Evolutionary conservation across 75 land plant species (phyloP).

Genomic region (Chamaecyparis obtusa): DNA sequence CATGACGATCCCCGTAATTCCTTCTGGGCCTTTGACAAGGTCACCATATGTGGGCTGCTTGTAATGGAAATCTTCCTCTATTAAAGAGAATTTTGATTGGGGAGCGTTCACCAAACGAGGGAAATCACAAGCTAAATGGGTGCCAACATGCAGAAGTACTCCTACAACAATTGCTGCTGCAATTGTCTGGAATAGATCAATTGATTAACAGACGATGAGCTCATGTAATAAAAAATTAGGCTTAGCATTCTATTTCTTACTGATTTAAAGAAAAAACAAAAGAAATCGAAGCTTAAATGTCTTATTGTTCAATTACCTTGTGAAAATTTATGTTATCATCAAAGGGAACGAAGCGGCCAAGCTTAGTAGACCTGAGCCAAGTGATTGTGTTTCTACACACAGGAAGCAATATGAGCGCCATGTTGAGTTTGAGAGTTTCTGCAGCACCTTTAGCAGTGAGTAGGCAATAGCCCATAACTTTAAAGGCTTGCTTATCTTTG

Average conservation of each 20-base stretch:
- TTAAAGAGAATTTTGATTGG: conserved; percentile 25
- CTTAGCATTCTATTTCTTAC: neutral
- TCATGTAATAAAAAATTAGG: neutral
- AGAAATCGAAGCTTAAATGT: neutral
- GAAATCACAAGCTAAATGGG: conserved; percentile 80
- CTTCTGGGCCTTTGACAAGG: conserved; percentile 46
- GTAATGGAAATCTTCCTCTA: conserved; percentile 46
- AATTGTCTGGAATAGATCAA: conserved; percentile 3
- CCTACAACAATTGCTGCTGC: conserved; percentile 40
- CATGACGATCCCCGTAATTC: conserved; percentile 81
- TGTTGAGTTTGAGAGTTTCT: conserved; percentile 89
- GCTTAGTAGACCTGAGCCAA: conserved; percentile 63
- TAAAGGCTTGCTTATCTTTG: conserved; percentile 38
- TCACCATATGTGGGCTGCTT: conserved; percentile 59
- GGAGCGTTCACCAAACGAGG: conserved; percentile 45
- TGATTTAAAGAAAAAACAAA: neutral
- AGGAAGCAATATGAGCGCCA: conserved; percentile 89
- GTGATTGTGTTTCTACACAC: conserved; percentile 89
- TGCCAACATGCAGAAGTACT: conserved; percentile 59
- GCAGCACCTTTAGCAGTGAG: conserved; percentile 89
- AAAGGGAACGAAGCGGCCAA: conserved; percentile 50
- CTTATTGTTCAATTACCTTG: conserved; percentile 38
- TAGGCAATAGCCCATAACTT: conserved; percentile 62
- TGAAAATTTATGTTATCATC: conserved; percentile 86
- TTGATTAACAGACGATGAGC: neutral